These are phyloP conservation scores for Leucosporidium creatinivorum DNA, from an alignment of 768 basidiomycete genomes.

Conservation along the genomic window DNA sequence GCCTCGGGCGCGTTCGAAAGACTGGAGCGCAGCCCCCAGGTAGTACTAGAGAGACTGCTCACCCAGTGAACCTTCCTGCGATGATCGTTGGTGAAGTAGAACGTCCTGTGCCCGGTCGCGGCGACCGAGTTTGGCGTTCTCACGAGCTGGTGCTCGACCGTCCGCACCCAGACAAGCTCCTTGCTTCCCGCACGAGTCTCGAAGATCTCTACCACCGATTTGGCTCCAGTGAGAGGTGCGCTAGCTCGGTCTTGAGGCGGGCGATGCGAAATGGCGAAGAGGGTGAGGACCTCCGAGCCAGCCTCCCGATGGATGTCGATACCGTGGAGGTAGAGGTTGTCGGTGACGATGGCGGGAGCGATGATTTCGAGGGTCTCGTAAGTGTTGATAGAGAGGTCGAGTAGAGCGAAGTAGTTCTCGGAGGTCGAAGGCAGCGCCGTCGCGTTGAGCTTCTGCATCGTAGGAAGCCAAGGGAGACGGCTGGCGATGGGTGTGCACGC, in stretches of 20 bases:
- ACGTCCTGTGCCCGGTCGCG: constrained; percentile 60
- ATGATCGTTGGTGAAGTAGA: constrained; percentile 66
- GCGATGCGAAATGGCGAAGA: constrained; percentile 68
- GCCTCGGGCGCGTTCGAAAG: too few relatives aligned
- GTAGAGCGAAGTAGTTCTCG: constrained; percentile 16
- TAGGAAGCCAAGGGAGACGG: constrained; percentile 10
- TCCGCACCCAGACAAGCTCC: constrained; percentile 52
- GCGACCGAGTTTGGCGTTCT: constrained; percentile 64
- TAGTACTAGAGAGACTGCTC: too few relatives aligned
- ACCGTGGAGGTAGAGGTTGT: constrained; percentile 49
- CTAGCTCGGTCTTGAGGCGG: constrained; percentile 46
- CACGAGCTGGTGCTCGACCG: constrained; percentile 54
- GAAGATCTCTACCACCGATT: constrained; percentile 66
- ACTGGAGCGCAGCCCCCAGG: too few relatives aligned
- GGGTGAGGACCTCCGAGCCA: constrained; percentile 49
- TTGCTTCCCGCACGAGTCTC: constrained; percentile 49
- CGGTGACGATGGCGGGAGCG: constrained; percentile 13
- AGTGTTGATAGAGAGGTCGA: constrained; percentile 7
- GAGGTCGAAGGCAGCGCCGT: background rate
- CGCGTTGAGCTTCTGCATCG: constrained; percentile 6
- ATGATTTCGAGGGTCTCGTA: constrained; percentile 7
- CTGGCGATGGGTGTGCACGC: constrained; percentile 7
- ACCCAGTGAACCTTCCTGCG: constrained; percentile 45
- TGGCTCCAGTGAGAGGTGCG: constrained; percentile 53
- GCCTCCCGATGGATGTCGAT: constrained; percentile 56